Evolutionary conservation across 2,329 filamentous ascomycete genomes (phyloP).

Genomic region (Aquanectria penicillioides): DNA sequence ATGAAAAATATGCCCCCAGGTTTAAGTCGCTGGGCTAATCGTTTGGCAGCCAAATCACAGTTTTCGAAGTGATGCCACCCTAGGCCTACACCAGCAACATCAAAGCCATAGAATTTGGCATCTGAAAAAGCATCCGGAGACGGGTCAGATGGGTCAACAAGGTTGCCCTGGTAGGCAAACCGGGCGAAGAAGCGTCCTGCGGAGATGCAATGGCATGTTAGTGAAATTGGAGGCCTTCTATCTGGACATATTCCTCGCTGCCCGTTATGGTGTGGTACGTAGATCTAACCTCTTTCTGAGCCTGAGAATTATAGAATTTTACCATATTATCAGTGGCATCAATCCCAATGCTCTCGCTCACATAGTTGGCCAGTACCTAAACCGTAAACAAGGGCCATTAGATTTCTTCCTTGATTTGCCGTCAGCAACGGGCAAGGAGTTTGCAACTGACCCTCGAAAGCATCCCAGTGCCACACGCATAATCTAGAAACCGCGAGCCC

Average conservation of each 20-base stretch:
- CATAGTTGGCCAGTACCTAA: conserved; percentile 36
- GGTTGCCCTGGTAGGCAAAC: conserved; percentile 66
- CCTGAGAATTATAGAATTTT: conserved; percentile 70
- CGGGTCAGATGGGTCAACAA: conserved; percentile 57
- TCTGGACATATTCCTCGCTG: background rate
- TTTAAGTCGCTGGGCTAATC: conserved; percentile 69
- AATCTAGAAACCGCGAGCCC: conserved; percentile 71
- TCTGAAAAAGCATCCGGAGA: conserved; percentile 66
- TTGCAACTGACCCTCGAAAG: conserved; percentile 67
- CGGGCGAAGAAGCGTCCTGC: conserved; percentile 53
- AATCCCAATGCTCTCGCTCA: conserved; percentile 70
- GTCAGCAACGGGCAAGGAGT: no score
- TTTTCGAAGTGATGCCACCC: conserved; percentile 76
- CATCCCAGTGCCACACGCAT: conserved; percentile 78
- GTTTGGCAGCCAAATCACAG: conserved; percentile 66
- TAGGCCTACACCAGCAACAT: conserved; percentile 70
- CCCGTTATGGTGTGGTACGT: background rate
- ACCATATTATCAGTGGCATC: conserved; percentile 80
- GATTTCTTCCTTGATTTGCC: background rate
- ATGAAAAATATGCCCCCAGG: conserved; percentile 75
- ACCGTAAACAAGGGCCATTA: background rate
- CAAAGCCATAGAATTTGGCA: conserved; percentile 74
- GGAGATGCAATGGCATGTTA: background rate
- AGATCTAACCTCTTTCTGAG: conserved; percentile 59
- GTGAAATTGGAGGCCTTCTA: background rate